Conservation (phyloP, 2,329 filamentous ascomycete species). For the Penicillium sp. region DNA sequence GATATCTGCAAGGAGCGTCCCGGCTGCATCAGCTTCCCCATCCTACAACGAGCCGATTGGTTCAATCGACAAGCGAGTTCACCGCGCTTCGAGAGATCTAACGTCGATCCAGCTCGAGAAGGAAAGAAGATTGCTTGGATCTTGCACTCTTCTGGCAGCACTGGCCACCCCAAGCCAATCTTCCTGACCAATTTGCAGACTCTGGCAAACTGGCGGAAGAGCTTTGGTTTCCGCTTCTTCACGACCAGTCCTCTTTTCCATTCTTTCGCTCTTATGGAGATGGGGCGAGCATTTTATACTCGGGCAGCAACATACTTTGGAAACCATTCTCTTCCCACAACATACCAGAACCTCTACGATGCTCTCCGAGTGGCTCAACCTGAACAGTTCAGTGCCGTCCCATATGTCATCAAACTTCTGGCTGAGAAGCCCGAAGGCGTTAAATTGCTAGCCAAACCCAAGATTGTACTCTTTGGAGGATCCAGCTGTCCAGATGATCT, state of each 20-base stretch:
- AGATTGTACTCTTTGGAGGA: constrained; percentile 59
- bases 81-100: constrained; percentile 13
- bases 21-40: constrained; percentile 24
- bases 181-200: constrained; percentile 56
- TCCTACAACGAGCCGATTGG: constrained; percentile 25
- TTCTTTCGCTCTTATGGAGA: constrained; percentile 58
- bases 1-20: constrained; percentile 22
- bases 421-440: constrained; percentile 60
- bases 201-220: constrained; percentile 51
- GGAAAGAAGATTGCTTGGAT: constrained; percentile 46
- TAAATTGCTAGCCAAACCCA: constrained; percentile 46
- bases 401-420: constrained; percentile 65
- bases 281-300: constrained; percentile 56
- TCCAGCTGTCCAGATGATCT: constrained; percentile 61
- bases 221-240: constrained; percentile 51
- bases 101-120: constrained; percentile 26
- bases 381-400: constrained; percentile 58
- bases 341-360: constrained; percentile 49
- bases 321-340: constrained; percentile 59
- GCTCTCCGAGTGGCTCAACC: constrained; percentile 25
- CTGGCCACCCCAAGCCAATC: constrained; percentile 65
- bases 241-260: constrained; percentile 61
- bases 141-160: constrained; percentile 57
- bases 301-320: constrained; percentile 55
- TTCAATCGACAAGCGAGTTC: constrained; percentile 18